Evolutionary conservation across 352 stramenopile species (phyloP), one percentile per base, ranked within the genome.

Genomic region (Aphanomyces euteiches): DNA sequence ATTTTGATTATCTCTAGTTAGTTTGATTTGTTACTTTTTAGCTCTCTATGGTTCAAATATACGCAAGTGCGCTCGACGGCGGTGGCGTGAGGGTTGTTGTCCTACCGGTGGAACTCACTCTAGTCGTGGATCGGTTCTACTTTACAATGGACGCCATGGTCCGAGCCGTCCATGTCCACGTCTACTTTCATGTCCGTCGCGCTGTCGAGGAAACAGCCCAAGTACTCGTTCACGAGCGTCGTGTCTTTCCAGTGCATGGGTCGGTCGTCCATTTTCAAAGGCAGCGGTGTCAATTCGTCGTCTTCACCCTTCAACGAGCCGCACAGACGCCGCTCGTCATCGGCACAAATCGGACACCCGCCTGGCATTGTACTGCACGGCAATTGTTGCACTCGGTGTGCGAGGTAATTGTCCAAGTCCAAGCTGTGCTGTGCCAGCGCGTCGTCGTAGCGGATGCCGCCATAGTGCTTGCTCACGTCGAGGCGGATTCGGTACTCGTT

Each of bases 401-500:
- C 13, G 6, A 39, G 13, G 54, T 40, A 37, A 1, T 40, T 19
- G 10, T 61, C 54, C 28, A 61, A 28, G 28, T 61, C 54, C 28
- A 37, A 17, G 15, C 5, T 40, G 54, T 61, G 54, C 54, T 61
- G 54, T 7, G 59, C 59, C 38, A 92, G 77, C 3, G 84, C 85
- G 43, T 94, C 87, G 47, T 94, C 87, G 72, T 93, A 94, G 47
- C 87, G 87, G 75, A 92, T 85, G 45, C 87, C 85, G 53, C 83
- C 85, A 39, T 92, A 77, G 7, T 83, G 79, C 72, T 92, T 92
- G 75, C 78, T 88, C 75, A 94, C 87, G 66, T 90, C 84, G 82
- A 92, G 90, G 40, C 87, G 82, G 38, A 84, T 81, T 67, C 92
- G 91, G 77, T 93, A 92, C 77, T 94, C 87, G 64, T 78, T 75